Conservation (phyloP, 768 basidiomycete species). For the Termitomyces sp. region DNA sequence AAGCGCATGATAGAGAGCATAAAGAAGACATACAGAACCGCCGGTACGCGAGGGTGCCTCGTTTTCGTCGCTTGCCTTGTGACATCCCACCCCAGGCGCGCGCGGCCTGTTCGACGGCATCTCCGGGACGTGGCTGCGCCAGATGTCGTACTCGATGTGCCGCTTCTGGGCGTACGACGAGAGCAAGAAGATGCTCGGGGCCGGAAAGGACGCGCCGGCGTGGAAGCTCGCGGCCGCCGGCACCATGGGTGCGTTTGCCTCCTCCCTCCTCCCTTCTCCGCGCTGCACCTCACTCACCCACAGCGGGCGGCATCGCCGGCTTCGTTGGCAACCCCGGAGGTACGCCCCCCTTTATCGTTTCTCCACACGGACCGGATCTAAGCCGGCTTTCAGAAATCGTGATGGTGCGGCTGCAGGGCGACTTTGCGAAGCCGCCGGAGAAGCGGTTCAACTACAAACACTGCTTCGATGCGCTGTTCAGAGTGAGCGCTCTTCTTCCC, state of each 20-base stretch:
- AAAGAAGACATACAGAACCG: constrained; percentile 75
- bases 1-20: constrained; percentile 85
- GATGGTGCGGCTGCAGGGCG: constrained; percentile 87
- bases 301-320: constrained; percentile 83
- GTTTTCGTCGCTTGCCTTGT: not conserved
- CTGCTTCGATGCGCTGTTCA: constrained; percentile 80
- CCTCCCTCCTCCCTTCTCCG: not conserved
- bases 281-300: not conserved
- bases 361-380: too few relatives aligned
- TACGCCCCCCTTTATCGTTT: constrained; percentile 21
- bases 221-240: constrained; percentile 82
- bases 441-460: constrained; percentile 89
- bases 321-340: constrained; percentile 87
- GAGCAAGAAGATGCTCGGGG: constrained; percentile 78
- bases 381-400: constrained; percentile 54
- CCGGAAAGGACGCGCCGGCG: constrained; percentile 63
- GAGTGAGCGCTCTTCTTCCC: constrained; percentile 59
- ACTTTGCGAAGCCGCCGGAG: constrained; percentile 84
- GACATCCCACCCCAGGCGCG: constrained; percentile 32
- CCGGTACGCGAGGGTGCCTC: constrained; percentile 37
- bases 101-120: constrained; percentile 84
- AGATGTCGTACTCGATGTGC: constrained; percentile 90
- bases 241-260: constrained; percentile 64
- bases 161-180: constrained; percentile 94
- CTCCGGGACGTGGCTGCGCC: constrained; percentile 82